Evolutionary conservation across 2,329 filamentous ascomycete species (phyloP), one percentile per base, ranked within the genome.

Genomic region (Achaetomium macrosporum): DNA sequence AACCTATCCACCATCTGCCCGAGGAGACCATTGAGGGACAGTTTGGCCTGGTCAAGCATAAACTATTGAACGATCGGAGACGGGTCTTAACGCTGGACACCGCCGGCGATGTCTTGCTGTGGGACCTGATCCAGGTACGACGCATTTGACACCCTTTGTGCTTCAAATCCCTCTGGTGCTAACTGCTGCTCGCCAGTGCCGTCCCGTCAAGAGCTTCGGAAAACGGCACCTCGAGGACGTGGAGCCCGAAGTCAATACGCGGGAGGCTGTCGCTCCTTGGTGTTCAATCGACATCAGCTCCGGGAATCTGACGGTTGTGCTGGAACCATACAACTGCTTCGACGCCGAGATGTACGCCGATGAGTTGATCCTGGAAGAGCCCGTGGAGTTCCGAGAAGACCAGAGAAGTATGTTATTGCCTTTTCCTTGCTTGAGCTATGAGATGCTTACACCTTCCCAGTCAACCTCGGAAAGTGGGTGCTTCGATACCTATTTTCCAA

Each of bases 271-370:
- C 37, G 87, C 92, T 5, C 92, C 95, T 50, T 99, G 93, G 93
- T 99, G 93, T 66, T 89, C 89, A 1, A 87, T 97, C 49, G 90
- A 99, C 65, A 91, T 92, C 17, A 86, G 92, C 61, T 97, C 92
- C 5, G 93, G 93, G 35, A 90, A 88, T 57, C 75, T 99, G 51
- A 92, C 90, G 2, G 92, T 96, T 3, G 85, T 95, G 16, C 71
- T 99, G 16, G 93, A 99, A 65, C 89, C 91, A 39, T 95, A 93
- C 64, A 95, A 95, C 61, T 96, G 91, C 67, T 99, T 99, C 62
- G 93, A 99, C 69, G 93, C 91, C 15, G 93, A 99, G 65, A 87
- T 96, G 69, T 99, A 99, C 67, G 92, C 90, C 1, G 93, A 99
- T 66, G 91, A 97, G 69, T 73, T 95, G 35, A 76, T 84, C 39